phyloP scores from a whole-genome alignment of 2,329 filamentous ascomycete genomes.

The Claviceps pusilla region DNA sequence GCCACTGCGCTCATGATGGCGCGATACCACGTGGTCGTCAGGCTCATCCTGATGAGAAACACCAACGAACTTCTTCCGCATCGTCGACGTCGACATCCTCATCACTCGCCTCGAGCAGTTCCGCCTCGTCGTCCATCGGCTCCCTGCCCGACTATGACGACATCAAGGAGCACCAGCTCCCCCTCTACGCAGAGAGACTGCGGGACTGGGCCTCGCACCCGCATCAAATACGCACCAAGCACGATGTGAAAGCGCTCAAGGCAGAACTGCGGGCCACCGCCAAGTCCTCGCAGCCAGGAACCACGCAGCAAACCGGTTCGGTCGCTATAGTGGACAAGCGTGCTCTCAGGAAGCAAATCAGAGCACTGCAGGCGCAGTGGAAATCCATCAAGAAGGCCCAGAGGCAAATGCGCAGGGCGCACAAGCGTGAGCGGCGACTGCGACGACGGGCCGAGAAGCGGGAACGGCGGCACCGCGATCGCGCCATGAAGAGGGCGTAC shows the following conservation, averaged over 20 bases:
- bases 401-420: conserved; percentile 16
- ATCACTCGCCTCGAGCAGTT: conserved; percentile 20
- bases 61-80: conserved; percentile 17
- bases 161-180: conserved; percentile 32
- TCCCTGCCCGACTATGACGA: conserved; percentile 40
- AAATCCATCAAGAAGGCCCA: conserved; percentile 19
- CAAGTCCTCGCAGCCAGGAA: conserved; percentile 9
- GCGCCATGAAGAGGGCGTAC: conserved; percentile 16
- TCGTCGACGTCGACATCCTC: conserved; percentile 21
- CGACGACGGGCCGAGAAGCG: conserved; percentile 18
- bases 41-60: conserved; percentile 2
- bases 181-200: conserved; percentile 29
- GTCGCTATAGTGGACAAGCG: conserved; percentile 11
- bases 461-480: conserved; percentile 17
- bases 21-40: background rate
- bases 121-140: conserved; percentile 25
- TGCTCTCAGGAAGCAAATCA: conserved; percentile 28
- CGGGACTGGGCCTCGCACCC: conserved; percentile 34
- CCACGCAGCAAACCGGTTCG: background rate
- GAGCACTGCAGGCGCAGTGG: conserved; percentile 28
- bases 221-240: conserved; percentile 32
- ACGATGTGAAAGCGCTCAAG: conserved; percentile 26
- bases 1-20: conserved; percentile 3
- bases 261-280: conserved; percentile 28
- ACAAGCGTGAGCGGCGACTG: conserved; percentile 16